These are phyloP conservation scores for Fusarium nanum DNA, from an alignment of 2,329 filamentous ascomycete species.

Conservation along the genomic window DNA sequence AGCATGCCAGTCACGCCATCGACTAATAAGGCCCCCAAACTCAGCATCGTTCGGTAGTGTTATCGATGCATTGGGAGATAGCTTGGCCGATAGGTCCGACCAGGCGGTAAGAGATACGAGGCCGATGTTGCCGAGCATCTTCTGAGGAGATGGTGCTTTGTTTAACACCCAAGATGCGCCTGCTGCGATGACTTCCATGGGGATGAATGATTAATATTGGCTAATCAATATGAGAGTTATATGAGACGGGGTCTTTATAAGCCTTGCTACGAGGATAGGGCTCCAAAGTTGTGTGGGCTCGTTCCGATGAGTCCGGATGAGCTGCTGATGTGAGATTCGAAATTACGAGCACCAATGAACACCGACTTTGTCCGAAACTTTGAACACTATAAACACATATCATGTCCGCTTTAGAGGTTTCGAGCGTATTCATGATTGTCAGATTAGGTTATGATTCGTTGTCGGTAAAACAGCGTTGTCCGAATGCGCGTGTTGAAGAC, in stretches of 20 bases:
- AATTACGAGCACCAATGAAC: not conserved
- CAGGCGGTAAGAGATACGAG: conserved; percentile 16
- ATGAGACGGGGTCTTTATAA: too few relatives aligned
- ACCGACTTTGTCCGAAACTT: too few relatives aligned
- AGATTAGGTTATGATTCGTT: not conserved
- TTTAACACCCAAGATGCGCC: conserved; percentile 22
- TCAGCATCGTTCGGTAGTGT: not conserved
- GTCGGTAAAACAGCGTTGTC: not conserved
- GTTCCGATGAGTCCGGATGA: not conserved
- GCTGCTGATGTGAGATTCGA: not conserved
- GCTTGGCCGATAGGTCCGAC: conserved; percentile 13
- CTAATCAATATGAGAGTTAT: too few relatives aligned
- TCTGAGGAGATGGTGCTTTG: not conserved
- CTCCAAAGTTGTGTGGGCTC: too few relatives aligned
- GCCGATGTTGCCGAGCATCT: conserved; percentile 11
- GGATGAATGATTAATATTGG: too few relatives aligned
- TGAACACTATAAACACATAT: too few relatives aligned
- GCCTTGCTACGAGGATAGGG: too few relatives aligned
- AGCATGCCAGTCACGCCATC: conserved; percentile 37
- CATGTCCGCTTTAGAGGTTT: too few relatives aligned
- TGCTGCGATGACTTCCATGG: conserved; percentile 31
- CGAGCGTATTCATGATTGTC: too few relatives aligned
- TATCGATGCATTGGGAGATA: conserved; percentile 25
- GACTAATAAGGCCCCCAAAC: not conserved
- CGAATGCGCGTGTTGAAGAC: fast-evolving